Base-by-base conservation (phyloP, 2,329 filamentous ascomycete genomes). In the Fusarium agapanthi region DNA sequence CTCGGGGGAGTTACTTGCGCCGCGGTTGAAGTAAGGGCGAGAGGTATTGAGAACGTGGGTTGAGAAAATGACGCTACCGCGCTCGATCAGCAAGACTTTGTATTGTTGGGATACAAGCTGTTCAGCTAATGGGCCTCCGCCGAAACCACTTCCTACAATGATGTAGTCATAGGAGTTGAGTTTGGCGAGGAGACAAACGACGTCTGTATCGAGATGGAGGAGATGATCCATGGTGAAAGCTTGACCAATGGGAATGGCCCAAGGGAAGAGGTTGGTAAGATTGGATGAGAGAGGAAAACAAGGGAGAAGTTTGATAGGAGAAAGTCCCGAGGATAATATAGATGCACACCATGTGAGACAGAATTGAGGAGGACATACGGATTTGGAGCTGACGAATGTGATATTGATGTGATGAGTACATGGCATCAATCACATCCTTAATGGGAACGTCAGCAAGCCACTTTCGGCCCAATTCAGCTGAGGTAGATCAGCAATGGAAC, bases 101-200 rank as follows among this genome's bases (percentile, higher is more conserved):
- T 71, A 51, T 9, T 65, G 24, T 7, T 67, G 41, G 11, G 59
- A 34, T 2, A 65, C 67, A 2, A 74, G 67, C 7, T 56, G 37
- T 34, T 74, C 71, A 4, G 71, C 71, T 6, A 74, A 7, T 2
- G 71, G 71, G 5, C 70, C 71, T 16, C 71, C 71, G 0, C 70
- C 71, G 2, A 74, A 74, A 5, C 71, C 71, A 7, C 61, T 66
- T 13, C 71, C 71, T n/a, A 74, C 67, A 2, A 73, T 66, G 5
- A 74, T 74, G 18, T 74, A 74, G 35, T 73, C 71, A 3, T 74
- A 74, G 20, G 70, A 56, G n/a, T 74, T 56, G 0, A 74, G 63
- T 10, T 73, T 71, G 24, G 67, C 61, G 3, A 71, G 47, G 7
- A 73, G 57, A 20, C 70, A 71, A 3, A 74, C 70, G 2, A 74